Evolutionary conservation across 139 green algal genomes (phyloP).

Genomic region (Chlamydomonas sp.): DNA sequence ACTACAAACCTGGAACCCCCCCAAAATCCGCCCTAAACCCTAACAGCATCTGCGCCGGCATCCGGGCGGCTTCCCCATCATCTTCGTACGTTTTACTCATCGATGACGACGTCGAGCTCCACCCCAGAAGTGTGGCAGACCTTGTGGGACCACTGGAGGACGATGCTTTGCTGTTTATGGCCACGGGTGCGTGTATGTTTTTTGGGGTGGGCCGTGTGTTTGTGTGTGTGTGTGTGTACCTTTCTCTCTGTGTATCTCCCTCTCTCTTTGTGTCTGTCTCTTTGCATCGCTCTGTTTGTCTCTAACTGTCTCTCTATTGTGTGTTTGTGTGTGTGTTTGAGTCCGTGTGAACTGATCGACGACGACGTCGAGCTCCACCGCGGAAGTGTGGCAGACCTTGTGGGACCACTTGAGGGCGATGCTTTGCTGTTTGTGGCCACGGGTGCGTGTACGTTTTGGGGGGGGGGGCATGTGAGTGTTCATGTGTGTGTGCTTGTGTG

Average conservation of each 20-base stretch:
- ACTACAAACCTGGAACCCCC: too few relatives aligned
- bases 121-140: conserved; percentile 48
- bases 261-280: too few relatives aligned
- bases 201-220: too few relatives aligned
- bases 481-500: too few relatives aligned
- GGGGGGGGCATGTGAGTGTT: too few relatives aligned
- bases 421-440: conserved; percentile 64
- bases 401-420: conserved; percentile 56
- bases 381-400: conserved; percentile 46
- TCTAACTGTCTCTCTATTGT: too few relatives aligned
- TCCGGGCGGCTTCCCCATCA: not conserved
- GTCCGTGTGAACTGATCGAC: conserved; percentile 66
- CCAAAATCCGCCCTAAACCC: too few relatives aligned
- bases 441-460: too few relatives aligned
- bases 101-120: conserved; percentile 85
- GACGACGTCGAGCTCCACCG: conserved; percentile 84
- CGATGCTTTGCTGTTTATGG: conserved; percentile 57
- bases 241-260: too few relatives aligned
- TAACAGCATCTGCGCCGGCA: too few relatives aligned
- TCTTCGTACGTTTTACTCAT: conserved; percentile 73
- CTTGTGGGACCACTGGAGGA: conserved; percentile 62
- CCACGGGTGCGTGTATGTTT: conserved; percentile 57
- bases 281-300: too few relatives aligned
- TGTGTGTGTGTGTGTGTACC: too few relatives aligned
- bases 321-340: not conserved